A percentile compares a stretch with the other conserved stretches of the same genome.
Conservation (phyloP, 73 alveolate genomes). For the Effrenium voratum region DNA sequence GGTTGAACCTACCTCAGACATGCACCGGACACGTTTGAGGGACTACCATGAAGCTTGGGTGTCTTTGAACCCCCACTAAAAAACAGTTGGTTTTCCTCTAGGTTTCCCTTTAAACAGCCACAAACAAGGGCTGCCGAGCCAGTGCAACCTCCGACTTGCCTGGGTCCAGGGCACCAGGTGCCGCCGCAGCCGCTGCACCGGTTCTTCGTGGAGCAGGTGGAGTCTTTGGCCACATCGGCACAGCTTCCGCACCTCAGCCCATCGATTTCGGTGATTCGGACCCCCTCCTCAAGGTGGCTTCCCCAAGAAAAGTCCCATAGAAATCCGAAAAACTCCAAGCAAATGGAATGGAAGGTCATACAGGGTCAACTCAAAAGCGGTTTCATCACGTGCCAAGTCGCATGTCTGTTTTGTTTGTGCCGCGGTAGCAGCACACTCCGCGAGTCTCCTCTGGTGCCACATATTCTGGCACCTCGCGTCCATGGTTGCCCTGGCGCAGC, state of each 20-base stretch:
- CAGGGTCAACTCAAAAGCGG: not conserved
- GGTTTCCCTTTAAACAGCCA: no score
- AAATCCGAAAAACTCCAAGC: not conserved
- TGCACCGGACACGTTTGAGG: not conserved
- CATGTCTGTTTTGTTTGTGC: conserved; percentile 36
- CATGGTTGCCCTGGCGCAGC: conserved; percentile 38
- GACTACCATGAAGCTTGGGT: not conserved
- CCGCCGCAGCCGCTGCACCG: conserved; percentile 93
- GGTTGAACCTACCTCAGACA: not conserved
- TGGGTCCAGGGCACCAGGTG: conserved; percentile 92
- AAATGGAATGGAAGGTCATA: not conserved
- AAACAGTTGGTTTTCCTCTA: no score
- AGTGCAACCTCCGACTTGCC: no score
- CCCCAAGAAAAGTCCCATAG: not conserved
- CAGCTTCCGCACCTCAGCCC: conserved; percentile 71
- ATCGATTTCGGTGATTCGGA: not conserved
- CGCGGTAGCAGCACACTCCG: conserved; percentile 87
- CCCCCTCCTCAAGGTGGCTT: not conserved
- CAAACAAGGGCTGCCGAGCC: no score
- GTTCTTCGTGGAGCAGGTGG: conserved; percentile 66
- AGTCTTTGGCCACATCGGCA: conserved; percentile 53
- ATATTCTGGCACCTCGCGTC: conserved; percentile 64
- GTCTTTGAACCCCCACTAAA: not conserved
- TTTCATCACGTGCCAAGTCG: not conserved
- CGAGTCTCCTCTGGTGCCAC: conserved; percentile 83